Base-by-base conservation (phyloP, 2,329 filamentous ascomycete species). In the Colletotrichum eremochloae region DNA sequence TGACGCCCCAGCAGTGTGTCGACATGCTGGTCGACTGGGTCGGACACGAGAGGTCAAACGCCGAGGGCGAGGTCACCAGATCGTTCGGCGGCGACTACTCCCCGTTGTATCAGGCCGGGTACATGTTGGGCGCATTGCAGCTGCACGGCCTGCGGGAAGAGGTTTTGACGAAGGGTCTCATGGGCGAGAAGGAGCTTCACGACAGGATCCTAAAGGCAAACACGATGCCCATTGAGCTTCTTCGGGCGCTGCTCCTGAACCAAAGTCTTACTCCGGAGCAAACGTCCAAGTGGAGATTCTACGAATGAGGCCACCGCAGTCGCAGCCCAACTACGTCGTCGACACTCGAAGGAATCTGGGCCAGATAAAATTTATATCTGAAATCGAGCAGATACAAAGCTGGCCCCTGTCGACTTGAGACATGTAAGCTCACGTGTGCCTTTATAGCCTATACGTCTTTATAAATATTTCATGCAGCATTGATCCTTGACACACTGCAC, bases 71-170 rank as follows among this genome's bases (percentile, higher is more conserved):
- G 77, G 88, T 91, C 0, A 82, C 88, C 20, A 79, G 89, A 36
- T 89, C 86, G 18, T 83, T 91, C 42, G 85, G 84, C 71, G 88
- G 88, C 1, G 84, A 87, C 20, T 90, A 90, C 76, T 80, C 83
- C 1, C 88, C 89, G 1, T 76, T 91, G 8, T 91, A 91, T 74
- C 89, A 91, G 77, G 86, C 86, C 0, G 88, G 86, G 0, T 91
- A 91, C 76, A 86, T 90, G 84, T 79, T 90, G 1, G 89, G 89
- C 0, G 88, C 88, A 0, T 77, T 91, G 75, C 89, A 91, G 77
- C 76, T 91, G 12, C 85, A 85, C 76, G 79, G 81, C 5, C 76
- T 91, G 71, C 80, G 88, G 2, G 79, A 83, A 15, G 87, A 90
- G 77, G 78, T 85, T 1, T 75, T 90, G 3, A 79, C 79, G 0